Percentiles rank a stretch among this genome's conserved stretches.
phyloP scores from a whole-genome alignment of 768 basidiomycete species.

The Gautieria morchelliformis region DNA sequence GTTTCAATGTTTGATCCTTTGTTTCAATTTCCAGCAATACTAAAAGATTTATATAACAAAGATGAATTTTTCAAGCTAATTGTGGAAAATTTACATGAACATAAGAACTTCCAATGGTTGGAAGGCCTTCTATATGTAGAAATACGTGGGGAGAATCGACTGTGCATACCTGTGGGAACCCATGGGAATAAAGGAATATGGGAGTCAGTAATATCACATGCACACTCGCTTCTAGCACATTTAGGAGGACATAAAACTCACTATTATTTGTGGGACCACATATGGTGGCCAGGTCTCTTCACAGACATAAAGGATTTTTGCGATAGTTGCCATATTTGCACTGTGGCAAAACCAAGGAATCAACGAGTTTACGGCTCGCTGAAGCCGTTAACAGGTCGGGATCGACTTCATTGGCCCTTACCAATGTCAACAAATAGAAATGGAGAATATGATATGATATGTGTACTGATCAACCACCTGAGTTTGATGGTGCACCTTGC shows the following conservation, averaged over 20 bases:
- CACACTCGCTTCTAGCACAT: slow-evolving; percentile 20
- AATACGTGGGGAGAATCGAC: neutral
- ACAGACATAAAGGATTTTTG: slow-evolving; percentile 17
- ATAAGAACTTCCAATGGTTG: slow-evolving; percentile 7
- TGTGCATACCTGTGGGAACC: slow-evolving; percentile 10
- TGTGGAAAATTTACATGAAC: slow-evolving; percentile 1
- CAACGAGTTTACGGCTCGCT: slow-evolving; percentile 15
- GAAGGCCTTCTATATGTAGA: slow-evolving; percentile 8
- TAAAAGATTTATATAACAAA: slow-evolving; percentile 13
- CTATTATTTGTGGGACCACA: slow-evolving; percentile 11
- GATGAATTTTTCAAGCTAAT: slow-evolving; percentile 21
- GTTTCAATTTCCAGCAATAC: neutral
- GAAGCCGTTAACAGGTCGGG: slow-evolving; percentile 16
- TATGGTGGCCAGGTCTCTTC: slow-evolving; percentile 15
- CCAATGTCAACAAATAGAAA: slow-evolving; percentile 14
- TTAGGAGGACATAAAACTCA: slow-evolving; percentile 18
- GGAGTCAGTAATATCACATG: slow-evolving; percentile 28
- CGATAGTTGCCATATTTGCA: slow-evolving; percentile 16
- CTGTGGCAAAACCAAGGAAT: slow-evolving; percentile 22
- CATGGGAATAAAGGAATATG: slow-evolving; percentile 7
- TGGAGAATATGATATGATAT: slow-evolving; percentile 19
- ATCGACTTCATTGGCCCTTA: slow-evolving; percentile 28
- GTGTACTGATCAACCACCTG: slow-evolving; percentile 17
- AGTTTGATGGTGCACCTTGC: slow-evolving; percentile 16
- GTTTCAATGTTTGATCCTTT: too few species aligned